A percentile compares a stretch with the other conserved stretches of the same genome.
Evolutionary conservation across 2,329 filamentous ascomycete species (phyloP).

Genomic region (Cladosporium sphaerospermum): DNA sequence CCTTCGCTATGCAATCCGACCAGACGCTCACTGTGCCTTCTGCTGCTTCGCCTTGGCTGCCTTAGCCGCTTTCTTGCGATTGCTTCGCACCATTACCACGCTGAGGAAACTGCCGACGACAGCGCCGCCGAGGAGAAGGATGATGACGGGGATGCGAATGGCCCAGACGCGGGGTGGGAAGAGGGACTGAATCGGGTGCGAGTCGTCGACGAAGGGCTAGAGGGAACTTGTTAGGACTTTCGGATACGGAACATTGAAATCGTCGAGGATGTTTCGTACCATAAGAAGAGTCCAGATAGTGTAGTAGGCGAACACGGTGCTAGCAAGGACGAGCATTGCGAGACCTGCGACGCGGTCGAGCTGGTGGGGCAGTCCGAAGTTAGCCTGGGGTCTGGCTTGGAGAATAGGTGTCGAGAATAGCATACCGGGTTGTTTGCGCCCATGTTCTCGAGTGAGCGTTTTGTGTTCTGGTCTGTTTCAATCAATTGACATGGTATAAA

Average conservation of each 20-base stretch:
- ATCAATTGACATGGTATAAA: neutral
- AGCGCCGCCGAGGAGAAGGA: conserved; percentile 83
- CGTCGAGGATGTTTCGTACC: conserved; percentile 49
- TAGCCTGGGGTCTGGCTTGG: neutral
- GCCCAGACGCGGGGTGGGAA: conserved; percentile 98
- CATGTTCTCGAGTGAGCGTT: conserved; percentile 4
- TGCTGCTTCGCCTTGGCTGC: conserved; percentile 69
- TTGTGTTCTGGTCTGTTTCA: neutral
- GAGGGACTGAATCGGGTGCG: conserved; percentile 86
- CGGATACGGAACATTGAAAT: too few relatives aligned
- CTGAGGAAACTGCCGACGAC: conserved; percentile 94
- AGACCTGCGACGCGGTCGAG: conserved; percentile 81
- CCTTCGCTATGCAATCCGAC: too few relatives aligned
- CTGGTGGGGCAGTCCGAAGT: conserved; percentile 43
- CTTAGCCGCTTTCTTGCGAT: conserved; percentile 95
- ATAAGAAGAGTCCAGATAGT: conserved; percentile 96
- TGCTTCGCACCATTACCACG: conserved; percentile 98
- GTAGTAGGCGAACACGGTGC: conserved; percentile 80
- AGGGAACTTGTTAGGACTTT: neutral
- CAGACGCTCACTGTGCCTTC: conserved; percentile 49
- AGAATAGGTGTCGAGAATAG: neutral
- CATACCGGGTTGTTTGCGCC: conserved; percentile 14
- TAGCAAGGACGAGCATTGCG: conserved; percentile 68
- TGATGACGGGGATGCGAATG: conserved; percentile 94
- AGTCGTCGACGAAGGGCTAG: conserved; percentile 93